These are phyloP conservation scores for Poa annua DNA, from an alignment of 176 grass and related monocot species.

Conservation along the genomic window DNA sequence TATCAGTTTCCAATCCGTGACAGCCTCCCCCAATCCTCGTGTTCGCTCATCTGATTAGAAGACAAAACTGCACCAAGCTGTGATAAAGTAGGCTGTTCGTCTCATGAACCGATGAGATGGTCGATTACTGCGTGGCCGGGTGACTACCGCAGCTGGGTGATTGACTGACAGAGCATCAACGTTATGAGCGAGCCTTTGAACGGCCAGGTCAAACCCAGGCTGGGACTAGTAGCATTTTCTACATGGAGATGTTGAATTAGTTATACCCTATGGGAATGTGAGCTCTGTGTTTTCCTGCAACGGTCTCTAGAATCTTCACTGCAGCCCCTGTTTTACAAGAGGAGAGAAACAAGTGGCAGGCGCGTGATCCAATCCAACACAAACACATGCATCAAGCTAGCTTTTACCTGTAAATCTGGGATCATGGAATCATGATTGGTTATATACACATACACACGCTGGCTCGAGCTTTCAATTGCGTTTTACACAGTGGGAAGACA, in stretches of 20 bases:
- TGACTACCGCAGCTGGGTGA: background rate
- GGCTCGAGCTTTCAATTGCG: background rate
- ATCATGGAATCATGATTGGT: slow-evolving; percentile 16
- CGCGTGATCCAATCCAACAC: slow-evolving; percentile 50
- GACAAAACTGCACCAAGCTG: background rate
- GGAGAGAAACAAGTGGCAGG: slow-evolving; percentile 30
- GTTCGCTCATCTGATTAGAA: background rate
- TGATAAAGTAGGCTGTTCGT: background rate
- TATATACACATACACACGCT: too few relatives aligned
- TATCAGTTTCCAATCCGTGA: background rate
- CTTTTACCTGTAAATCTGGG: background rate
- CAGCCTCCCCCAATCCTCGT: slow-evolving; percentile 19
- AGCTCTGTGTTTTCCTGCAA: slow-evolving; percentile 45
- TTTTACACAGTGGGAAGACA: background rate
- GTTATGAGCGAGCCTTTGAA: slow-evolving; percentile 15
- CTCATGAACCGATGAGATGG: slow-evolving; percentile 44
- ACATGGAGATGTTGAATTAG: background rate
- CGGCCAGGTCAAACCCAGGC: slow-evolving; percentile 22
- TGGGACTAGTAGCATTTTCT: background rate
- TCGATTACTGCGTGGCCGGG: slow-evolving; percentile 14
- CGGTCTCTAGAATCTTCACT: slow-evolving; percentile 25
- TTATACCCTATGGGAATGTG: slow-evolving; percentile 19
- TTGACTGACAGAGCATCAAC: background rate
- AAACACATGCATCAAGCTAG: slow-evolving; percentile 10
- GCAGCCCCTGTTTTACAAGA: slow-evolving; percentile 11